These are phyloP conservation scores for Ophiocordyceps camponoti-rufipedis DNA, from an alignment of 2,329 filamentous ascomycete genomes.

Conservation along the genomic window DNA sequence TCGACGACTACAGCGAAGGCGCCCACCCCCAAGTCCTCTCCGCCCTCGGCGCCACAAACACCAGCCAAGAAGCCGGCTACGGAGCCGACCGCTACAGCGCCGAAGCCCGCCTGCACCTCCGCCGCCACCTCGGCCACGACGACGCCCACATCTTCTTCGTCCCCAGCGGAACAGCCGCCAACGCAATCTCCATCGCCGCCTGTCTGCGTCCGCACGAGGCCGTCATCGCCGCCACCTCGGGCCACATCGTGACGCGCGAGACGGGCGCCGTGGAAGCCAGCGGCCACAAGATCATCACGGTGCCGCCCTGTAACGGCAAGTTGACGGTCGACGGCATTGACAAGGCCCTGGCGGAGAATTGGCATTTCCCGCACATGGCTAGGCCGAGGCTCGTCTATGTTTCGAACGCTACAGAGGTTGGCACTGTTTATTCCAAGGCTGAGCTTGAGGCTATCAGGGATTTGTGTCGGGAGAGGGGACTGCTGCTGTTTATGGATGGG, in stretches of 20 bases:
- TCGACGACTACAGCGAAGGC: conserved; percentile 33
- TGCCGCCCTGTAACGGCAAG: conserved; percentile 25
- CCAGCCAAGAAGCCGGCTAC: conserved; percentile 26
- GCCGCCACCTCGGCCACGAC: conserved; percentile 13
- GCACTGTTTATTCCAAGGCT: conserved; percentile 24
- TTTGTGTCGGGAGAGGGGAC: conserved; percentile 19
- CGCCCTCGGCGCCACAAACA: conserved; percentile 24
- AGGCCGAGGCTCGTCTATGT: conserved; percentile 31
- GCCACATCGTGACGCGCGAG: conserved; percentile 29
- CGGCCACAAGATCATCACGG: conserved; percentile 32
- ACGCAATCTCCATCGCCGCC: conserved; percentile 31
- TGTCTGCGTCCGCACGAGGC: conserved; percentile 31
- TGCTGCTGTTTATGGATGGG: conserved; percentile 28
- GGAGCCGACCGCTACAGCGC: conserved; percentile 25
- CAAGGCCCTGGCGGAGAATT: conserved; percentile 25
- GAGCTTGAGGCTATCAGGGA: conserved; percentile 23
- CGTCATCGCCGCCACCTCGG: conserved; percentile 28
- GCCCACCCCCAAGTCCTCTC: conserved; percentile 29
- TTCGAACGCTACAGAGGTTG: conserved; percentile 31
- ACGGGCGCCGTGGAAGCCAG: conserved; percentile 31
- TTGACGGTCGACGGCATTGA: conserved; percentile 23
- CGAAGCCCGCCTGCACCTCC: conserved; percentile 22
- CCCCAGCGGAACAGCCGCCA: conserved; percentile 31
- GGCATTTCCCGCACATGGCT: conserved; percentile 32
- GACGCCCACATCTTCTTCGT: conserved; percentile 31